These are phyloP conservation scores for Ochromonas danica DNA, from an alignment of 108 stramenopile genomes.

Conservation along the genomic window DNA sequence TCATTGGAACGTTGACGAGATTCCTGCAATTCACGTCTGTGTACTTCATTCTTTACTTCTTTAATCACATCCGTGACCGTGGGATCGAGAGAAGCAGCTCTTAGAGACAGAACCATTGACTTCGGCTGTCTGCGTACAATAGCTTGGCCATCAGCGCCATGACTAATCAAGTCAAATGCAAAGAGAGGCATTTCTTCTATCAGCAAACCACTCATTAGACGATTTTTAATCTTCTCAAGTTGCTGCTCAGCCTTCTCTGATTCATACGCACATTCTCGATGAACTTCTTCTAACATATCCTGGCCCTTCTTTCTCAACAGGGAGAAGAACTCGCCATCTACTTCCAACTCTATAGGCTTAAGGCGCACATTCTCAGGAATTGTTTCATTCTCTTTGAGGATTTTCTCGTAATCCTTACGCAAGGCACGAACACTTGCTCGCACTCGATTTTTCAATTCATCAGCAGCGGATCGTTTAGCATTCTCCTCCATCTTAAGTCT, in stretches of 20 bases:
- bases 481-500: conserved; percentile 62
- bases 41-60: neutral
- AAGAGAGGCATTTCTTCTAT: conserved; percentile 34
- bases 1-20: neutral
- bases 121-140: neutral
- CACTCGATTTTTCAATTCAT: conserved; percentile 57
- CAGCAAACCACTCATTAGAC: neutral
- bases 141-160: conserved; percentile 13
- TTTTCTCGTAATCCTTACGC: conserved; percentile 39
- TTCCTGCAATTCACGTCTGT: neutral
- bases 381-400: conserved; percentile 48
- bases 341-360: conserved; percentile 42
- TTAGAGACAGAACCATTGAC: neutral
- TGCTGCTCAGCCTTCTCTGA: conserved; percentile 42
- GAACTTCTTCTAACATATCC: conserved; percentile 57
- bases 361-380: conserved; percentile 46
- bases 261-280: conserved; percentile 53
- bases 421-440: conserved; percentile 46
- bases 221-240: conserved; percentile 45
- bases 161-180: neutral
- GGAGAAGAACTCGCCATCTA: conserved; percentile 54
- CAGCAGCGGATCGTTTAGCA: conserved; percentile 47
- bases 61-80: neutral
- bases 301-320: conserved; percentile 44
- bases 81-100: neutral